phyloP scores from a whole-genome alignment of 2,329 filamentous ascomycete genomes.

The Chalaropsis thielavioides region DNA sequence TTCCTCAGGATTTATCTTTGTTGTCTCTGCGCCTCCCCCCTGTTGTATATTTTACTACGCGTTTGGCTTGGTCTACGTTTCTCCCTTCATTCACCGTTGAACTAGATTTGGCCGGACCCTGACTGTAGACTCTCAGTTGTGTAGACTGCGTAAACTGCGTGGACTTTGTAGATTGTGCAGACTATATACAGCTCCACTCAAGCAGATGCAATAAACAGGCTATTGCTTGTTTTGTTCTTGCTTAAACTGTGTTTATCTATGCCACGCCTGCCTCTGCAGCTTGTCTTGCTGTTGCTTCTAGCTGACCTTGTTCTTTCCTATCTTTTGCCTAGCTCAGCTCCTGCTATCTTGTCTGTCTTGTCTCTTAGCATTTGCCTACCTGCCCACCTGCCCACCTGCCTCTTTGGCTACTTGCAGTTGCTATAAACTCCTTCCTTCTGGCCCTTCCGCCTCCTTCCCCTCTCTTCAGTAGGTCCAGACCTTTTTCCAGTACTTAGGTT shows the following conservation, averaged over 20 bases:
- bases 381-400: neutral
- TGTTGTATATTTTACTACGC: neutral
- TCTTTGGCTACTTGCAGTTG: neutral
- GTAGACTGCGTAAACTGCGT: too few relatives aligned
- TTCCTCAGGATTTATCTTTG: neutral
- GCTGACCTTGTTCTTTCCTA: too few relatives aligned
- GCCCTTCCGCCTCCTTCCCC: neutral
- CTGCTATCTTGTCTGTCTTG: neutral
- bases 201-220: neutral
- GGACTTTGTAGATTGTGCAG: too few relatives aligned
- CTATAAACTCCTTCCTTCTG: neutral
- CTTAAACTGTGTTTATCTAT: neutral
- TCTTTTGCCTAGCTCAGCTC: neutral
- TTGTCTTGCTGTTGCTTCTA: too few relatives aligned
- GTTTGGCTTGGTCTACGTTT: constrained; percentile 1
- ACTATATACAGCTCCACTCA: too few relatives aligned
- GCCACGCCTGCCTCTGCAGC: too few relatives aligned
- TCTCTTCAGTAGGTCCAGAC: neutral
- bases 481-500: neutral
- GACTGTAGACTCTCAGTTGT: too few relatives aligned
- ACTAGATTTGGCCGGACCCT: constrained; percentile 4
- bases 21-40: neutral
- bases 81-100: neutral
- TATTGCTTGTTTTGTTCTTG: neutral
- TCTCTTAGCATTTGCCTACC: neutral